These are phyloP conservation scores for Calonectria pseudoturangicola DNA, from an alignment of 2,329 filamentous ascomycete genomes.

Conservation along the genomic window DNA sequence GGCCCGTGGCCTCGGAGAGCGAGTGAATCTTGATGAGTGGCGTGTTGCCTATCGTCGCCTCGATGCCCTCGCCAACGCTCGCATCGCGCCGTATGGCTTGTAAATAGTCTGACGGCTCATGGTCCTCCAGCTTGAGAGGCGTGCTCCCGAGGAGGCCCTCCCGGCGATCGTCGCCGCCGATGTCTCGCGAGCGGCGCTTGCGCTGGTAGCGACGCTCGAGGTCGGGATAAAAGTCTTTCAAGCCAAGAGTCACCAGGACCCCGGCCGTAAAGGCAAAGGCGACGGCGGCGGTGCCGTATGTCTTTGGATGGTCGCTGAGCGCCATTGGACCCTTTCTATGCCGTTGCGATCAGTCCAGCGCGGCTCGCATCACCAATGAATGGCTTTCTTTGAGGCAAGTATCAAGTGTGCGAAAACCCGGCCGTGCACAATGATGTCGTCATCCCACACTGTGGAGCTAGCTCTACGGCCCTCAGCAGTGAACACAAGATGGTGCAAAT, in stretches of 20 bases:
- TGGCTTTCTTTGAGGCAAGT: constrained; percentile 4
- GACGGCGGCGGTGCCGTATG: constrained; percentile 79
- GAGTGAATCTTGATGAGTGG: constrained; percentile 91
- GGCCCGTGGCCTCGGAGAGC: constrained; percentile 89
- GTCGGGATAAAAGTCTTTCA: constrained; percentile 87
- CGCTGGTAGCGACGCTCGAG: constrained; percentile 79
- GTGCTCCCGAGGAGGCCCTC: constrained; percentile 68
- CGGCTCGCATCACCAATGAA: constrained; percentile 15
- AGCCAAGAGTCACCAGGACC: constrained; percentile 82
- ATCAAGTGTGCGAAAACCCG: constrained; percentile 22
- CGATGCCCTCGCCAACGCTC: constrained; percentile 83
- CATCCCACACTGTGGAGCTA: constrained; percentile 30
- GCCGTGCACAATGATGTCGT: constrained; percentile 32
- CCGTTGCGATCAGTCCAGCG: constrained; percentile 16
- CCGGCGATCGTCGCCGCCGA: constrained; percentile 54
- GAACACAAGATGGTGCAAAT: not conserved
- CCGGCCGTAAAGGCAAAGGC: constrained; percentile 86
- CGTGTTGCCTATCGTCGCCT: constrained; percentile 94
- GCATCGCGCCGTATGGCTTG: constrained; percentile 48
- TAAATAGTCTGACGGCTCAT: constrained; percentile 62
- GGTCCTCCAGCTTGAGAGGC: constrained; percentile 74
- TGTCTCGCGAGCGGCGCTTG: constrained; percentile 56
- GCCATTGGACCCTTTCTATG: constrained; percentile 66
- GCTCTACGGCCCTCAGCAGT: not conserved
- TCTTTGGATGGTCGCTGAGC: constrained; percentile 76